These are phyloP conservation scores for Diaporthe vexans DNA, from an alignment of 2,329 filamentous ascomycete species.

Conservation along the genomic window DNA sequence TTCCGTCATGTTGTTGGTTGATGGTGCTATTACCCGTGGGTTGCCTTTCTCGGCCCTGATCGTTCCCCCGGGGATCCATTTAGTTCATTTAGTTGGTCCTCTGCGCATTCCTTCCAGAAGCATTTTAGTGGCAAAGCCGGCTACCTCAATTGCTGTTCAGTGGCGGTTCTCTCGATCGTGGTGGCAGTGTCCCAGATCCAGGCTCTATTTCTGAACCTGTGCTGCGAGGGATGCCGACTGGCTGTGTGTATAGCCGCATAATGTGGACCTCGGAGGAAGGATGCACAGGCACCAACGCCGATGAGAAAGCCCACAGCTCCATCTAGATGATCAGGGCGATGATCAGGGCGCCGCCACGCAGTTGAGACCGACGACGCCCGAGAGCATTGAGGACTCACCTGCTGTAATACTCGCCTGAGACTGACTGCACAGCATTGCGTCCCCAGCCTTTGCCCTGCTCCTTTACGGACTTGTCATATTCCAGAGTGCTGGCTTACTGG, in stretches of 20 bases:
- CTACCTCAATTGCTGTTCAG: conserved; percentile 5
- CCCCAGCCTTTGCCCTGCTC: not conserved
- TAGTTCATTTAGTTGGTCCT: not conserved
- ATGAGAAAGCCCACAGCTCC: not conserved
- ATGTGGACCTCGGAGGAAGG: conserved; percentile 11
- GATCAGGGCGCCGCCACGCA: not conserved
- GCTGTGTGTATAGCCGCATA: conserved; percentile 3
- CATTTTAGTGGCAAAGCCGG: not conserved
- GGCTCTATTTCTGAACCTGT: not conserved
- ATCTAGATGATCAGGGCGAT: not conserved
- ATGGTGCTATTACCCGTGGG: not conserved
- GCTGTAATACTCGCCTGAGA: not conserved
- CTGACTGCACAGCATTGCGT: not conserved
- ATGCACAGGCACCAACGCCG: not conserved
- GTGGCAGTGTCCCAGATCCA: not conserved
- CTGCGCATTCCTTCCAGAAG: not conserved
- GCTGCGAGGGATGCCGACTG: not conserved
- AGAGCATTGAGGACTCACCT: not conserved
- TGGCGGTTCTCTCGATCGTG: not conserved
- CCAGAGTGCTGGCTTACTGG: not conserved
- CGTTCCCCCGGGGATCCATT: too few species aligned
- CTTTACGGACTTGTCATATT: not conserved
- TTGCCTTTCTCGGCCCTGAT: not conserved
- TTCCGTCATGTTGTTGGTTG: conserved; percentile 24
- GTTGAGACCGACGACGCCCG: not conserved